Conservation (phyloP, 345 rosid genomes). For the Garcia nutans region DNA sequence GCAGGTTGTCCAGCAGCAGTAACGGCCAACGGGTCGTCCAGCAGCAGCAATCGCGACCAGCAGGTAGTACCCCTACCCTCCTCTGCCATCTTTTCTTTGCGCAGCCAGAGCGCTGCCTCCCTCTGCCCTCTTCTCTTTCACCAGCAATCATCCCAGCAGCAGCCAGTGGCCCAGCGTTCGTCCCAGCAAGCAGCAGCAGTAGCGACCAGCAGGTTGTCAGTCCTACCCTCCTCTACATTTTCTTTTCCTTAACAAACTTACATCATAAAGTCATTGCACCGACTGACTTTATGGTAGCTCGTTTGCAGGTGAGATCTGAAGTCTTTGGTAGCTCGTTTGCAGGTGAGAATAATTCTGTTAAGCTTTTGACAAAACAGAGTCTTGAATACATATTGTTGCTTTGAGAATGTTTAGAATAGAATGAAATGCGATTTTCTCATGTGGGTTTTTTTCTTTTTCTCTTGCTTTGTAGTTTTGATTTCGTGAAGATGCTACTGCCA, state of each 20-base stretch:
- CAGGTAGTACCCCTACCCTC: too few relatives aligned
- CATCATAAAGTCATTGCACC: conserved; percentile 47
- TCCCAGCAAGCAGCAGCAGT: too few relatives aligned
- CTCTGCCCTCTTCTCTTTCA: too few relatives aligned
- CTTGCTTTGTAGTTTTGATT: background rate
- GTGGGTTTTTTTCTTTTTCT: conserved; percentile 9
- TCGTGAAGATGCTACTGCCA: conserved; percentile 81
- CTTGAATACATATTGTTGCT: background rate
- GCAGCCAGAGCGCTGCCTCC: too few relatives aligned
- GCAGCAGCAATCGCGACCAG: too few relatives aligned
- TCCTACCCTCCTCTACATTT: background rate
- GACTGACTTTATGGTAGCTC: conserved; percentile 7
- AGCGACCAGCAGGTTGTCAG: too few relatives aligned
- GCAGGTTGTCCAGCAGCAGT: too few relatives aligned
- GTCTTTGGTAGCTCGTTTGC: conserved; percentile 14
- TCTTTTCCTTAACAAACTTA: background rate
- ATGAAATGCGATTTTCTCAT: conserved; percentile 9
- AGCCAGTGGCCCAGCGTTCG: too few relatives aligned
- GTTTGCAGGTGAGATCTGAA: conserved; percentile 15
- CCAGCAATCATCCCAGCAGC: too few relatives aligned
- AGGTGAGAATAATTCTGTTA: background rate
- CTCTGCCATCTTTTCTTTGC: too few relatives aligned
- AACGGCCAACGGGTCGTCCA: too few relatives aligned
- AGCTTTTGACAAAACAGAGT: background rate
- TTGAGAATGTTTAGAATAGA: background rate